Base-by-base conservation (phyloP, 2,329 filamentous ascomycete genomes). In the Penicillium sp. region DNA sequence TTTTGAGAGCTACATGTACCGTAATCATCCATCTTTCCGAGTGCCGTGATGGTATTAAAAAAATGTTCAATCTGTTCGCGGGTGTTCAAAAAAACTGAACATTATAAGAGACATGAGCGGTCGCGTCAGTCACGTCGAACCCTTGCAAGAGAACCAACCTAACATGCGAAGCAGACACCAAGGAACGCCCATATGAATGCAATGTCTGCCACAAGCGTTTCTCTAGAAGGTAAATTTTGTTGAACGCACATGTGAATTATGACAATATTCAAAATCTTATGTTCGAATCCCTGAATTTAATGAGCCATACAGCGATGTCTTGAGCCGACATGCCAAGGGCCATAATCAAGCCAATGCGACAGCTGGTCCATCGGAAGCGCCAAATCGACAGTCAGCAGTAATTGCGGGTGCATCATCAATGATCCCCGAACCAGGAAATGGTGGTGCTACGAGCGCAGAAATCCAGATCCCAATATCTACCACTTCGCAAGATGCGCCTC, bases 51-150 rank as follows among this genome's bases (percentile, higher is more conserved):
- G 74, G 72, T 77, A 59, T 66, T 76, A 52, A 72, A 71, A 66
- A 75, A 77, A 65, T 78, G 76, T 59, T 72, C 66, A 49, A 76
- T 78, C 53, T 83, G 80, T 73, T 80, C 81, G 60, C 77, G 80
- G 59, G 79, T 78, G 59, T 83, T 82, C 71, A 81, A 79, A 59
- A 83, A 83, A 69, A 80, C 78, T 31, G 80, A 82, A 65, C 80
- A 82, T 69, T 78, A 80, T 63, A 82, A 82, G 66, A 76, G 80
- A 40, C 81, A 83, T 67, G 79, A 82, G 65, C 75, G 80, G 64
- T 82, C 80, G 55, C 80, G 81, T 82, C 72, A 65, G 79, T 73
- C 32, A 52, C 57, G n/a, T 38, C 35, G 31, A 50, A 42, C 40
- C 26, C 29, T 5, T 50, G 14, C 37, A 32, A 34, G 24, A 48